These are phyloP conservation scores for Inonotus obliquus DNA, from an alignment of 1,284 basidiomycete genomes.

Conservation along the genomic window DNA sequence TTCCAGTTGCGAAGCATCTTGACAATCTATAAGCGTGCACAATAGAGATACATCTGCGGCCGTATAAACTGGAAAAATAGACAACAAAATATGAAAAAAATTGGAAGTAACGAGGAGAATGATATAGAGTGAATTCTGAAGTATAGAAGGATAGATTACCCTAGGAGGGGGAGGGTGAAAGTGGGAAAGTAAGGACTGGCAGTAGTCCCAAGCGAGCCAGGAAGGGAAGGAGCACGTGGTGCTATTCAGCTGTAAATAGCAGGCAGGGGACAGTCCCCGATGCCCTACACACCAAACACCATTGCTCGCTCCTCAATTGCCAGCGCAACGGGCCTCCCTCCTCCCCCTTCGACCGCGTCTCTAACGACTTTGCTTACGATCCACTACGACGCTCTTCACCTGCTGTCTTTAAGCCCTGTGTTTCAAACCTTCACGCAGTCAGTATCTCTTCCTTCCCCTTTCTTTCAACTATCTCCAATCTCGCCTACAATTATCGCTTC, in stretches of 20 bases:
- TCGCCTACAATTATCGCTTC: not conserved
- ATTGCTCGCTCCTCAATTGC: constrained; percentile 9
- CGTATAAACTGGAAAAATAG: not conserved
- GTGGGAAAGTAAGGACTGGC: not conserved
- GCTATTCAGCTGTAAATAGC: not conserved
- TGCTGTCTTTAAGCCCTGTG: constrained; percentile 4
- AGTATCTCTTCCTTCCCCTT: not conserved
- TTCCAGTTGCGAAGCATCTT: not conserved
- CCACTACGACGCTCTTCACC: constrained; percentile 9
- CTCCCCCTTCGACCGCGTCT: constrained; percentile 2
- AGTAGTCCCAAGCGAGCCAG: constrained; percentile 2
- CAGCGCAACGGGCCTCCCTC: constrained; percentile 11
- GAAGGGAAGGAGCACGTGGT: constrained; percentile 12
- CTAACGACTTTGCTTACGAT: constrained; percentile 17
- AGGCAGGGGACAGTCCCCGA: not conserved
- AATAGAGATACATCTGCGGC: not conserved
- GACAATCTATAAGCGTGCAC: not conserved
- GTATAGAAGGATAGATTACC: not conserved
- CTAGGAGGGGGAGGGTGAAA: not conserved
- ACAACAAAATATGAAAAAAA: constrained; percentile 1
- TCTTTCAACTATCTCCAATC: constrained; percentile 6
- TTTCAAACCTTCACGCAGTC: constrained; percentile 10
- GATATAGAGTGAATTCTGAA: not conserved
- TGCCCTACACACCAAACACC: not conserved
- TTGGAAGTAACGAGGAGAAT: not conserved